Base-by-base conservation (phyloP, 768 basidiomycete genomes). In the Strobilomyces echinocephalus region DNA sequence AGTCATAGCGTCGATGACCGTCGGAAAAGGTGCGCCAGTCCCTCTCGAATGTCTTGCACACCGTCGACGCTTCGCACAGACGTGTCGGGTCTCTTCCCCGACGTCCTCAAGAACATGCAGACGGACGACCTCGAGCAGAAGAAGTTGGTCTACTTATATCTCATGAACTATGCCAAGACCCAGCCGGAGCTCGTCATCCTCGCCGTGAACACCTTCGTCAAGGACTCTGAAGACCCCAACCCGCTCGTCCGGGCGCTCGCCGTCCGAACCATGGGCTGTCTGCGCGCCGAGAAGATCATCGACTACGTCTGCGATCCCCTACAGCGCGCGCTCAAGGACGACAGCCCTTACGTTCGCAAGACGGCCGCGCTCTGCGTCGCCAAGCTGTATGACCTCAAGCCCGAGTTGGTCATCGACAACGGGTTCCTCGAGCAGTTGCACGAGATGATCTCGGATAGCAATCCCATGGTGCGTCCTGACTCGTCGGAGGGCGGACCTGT, bases 51-150 rank as follows among this genome's bases (percentile, higher is more conserved):
- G 16, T 38, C 47, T 51, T 44, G n/a, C 55, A 53, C 46, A 35
- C 44, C 51, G 53, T 28, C 49, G 40, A 58, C 49, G 30, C 5
- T 39, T 39, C 39, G 42, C 16, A 12, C 49, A 89, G 88, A 92
- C 72, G 89, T 93, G 73, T 88, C 87, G 64, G 94, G 95, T 20
- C 82, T 98, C 60, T 97, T 98, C 68, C 95, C 95, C 8, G 93
- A 98, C 72, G 95, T 98, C 30, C 84, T 99, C 66, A 97, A 97
- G 80, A 97, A 97, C 73, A 97, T 94, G 95, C 95, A 98, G 74
- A 98, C 97, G 24, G 95, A 99, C 48, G 95, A 98, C 70, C 82
- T 99, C 50, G 97, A 99, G 71, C 97, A 98, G 75, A 99, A 98
- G 83, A 98, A 99, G 73, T 88, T 99, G 33, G 97, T 98, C n/a